Evolutionary conservation across 2,329 filamentous ascomycete species (phyloP), one percentile per base, ranked within the genome.

Genomic region (Penicillium glabrum): DNA sequence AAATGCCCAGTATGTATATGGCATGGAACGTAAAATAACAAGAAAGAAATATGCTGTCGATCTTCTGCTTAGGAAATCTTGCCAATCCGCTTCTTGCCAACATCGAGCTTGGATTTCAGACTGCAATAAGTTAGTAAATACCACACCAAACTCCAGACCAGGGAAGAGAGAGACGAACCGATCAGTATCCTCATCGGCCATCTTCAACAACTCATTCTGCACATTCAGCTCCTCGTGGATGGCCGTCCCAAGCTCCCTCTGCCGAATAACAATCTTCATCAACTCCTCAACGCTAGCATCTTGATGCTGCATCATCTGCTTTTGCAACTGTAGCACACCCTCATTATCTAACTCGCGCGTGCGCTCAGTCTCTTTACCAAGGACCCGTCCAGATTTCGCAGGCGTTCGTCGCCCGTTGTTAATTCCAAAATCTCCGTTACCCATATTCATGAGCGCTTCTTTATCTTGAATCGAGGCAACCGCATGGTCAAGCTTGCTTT

Each of bases 331-430:
- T 62, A 88, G 61, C 14, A 88, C 83, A 0, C 85, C 85, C n/a
- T 81, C 74, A 59, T 88, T 88, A 68, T 87, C 86, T 60, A 87
- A 67, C 63, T 87, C 84, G 13, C 85, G 74, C 10, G 86, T 88
- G 39, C 81, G 77, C 59, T 85, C 82, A 0, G 85, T 88, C 72
- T 88, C 86, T 47, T 78, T 78, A 64, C 78, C 66, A 69, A 83
- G 45, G 64, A 85, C 61, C 60, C 83, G 54, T 71, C 85, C 64
- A 74, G 74, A 53, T 77, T 82, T 52, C 70, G 77, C 63, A 5
- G 66, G 58, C 24, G 65, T 67, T 35, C 58, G 62, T 10, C 60
- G 57, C 6, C 60, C 60, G 26, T 51, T 46, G 11, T 31, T 59
- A 14, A 53, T 48, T 9, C 58, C 53, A 3, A 46, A 31, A 29